phyloP scores from a whole-genome alignment of 106 monocot species.

The Posidonia australis region DNA sequence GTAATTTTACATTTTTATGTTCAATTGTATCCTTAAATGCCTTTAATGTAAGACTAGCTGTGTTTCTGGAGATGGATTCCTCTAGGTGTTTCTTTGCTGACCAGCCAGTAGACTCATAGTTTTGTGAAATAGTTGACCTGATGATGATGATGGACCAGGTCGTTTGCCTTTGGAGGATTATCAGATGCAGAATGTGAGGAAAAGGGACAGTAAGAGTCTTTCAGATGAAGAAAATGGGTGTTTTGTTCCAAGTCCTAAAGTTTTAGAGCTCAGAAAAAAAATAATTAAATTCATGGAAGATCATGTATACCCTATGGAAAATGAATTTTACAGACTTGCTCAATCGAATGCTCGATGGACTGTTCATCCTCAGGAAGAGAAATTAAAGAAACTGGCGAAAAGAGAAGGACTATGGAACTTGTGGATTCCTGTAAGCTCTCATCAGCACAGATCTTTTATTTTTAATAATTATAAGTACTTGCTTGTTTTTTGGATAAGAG shows the following conservation, averaged over 20 bases:
- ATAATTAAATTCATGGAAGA: constrained; percentile 72
- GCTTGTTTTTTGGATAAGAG: too few relatives aligned
- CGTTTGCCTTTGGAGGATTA: constrained; percentile 8
- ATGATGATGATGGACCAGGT: constrained; percentile 11
- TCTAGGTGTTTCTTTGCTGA: too few relatives aligned
- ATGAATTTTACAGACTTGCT: constrained; percentile 71
- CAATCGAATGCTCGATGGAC: constrained; percentile 83
- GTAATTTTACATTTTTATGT: too few relatives aligned
- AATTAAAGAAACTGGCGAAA: constrained; percentile 76
- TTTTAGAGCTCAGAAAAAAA: constrained; percentile 62
- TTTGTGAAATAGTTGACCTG: too few relatives aligned
- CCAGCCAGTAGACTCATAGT: too few relatives aligned
- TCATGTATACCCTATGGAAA: constrained; percentile 84
- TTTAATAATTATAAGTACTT: too few relatives aligned
- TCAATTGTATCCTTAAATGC: too few relatives aligned
- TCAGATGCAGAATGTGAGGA: constrained; percentile 2
- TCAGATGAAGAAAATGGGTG: constrained; percentile 20
- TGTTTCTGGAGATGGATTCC: too few relatives aligned
- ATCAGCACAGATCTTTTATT: too few relatives aligned
- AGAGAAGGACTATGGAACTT: constrained; percentile 91
- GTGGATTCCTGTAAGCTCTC: constrained; percentile 67
- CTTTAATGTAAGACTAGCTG: too few relatives aligned
- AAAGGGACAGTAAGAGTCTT: background rate
- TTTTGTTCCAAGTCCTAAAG: constrained; percentile 67
- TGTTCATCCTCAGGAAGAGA: constrained; percentile 90